Percentiles rank a stretch among this genome's conserved stretches.
Conservation (phyloP, 1,284 basidiomycete species). For the Trichosporon inkin region DNA sequence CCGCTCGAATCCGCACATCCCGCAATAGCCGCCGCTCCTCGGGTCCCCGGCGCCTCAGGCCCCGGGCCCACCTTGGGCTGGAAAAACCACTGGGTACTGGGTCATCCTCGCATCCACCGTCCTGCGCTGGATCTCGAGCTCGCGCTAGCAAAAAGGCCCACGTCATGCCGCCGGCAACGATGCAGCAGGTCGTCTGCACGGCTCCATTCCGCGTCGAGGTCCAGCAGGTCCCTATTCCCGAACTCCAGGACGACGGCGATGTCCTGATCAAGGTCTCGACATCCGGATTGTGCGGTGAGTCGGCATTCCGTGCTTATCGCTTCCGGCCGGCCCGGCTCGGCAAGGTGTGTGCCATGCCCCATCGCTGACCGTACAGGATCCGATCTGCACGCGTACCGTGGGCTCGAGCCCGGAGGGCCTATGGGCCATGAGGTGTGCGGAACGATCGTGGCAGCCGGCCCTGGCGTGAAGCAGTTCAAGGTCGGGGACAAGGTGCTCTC, state of each 20-base stretch:
- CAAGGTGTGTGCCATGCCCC: too few relatives aligned
- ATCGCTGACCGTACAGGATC: conserved; percentile 57
- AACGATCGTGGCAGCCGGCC: conserved; percentile 67
- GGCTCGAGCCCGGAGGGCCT: conserved; percentile 50
- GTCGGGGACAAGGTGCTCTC: conserved; percentile 79
- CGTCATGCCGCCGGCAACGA: background rate
- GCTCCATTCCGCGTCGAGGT: conserved; percentile 31
- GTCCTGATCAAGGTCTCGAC: conserved; percentile 41
- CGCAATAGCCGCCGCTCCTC: too few relatives aligned
- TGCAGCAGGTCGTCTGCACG: conserved; percentile 31
- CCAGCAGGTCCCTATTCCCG: conserved; percentile 34
- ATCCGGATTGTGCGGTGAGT: conserved; percentile 43
- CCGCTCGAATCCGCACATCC: too few relatives aligned
- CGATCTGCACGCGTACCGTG: conserved; percentile 75
- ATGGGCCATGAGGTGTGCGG: conserved; percentile 80
- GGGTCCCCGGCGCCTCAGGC: too few relatives aligned
- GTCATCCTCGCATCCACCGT: too few relatives aligned
- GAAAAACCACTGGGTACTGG: too few relatives aligned
- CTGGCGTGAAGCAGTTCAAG: conserved; percentile 62
- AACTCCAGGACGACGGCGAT: conserved; percentile 31
- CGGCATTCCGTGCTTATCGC: background rate
- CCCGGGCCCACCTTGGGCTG: too few relatives aligned
- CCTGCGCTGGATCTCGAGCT: too few relatives aligned
- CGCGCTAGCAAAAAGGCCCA: too few relatives aligned
- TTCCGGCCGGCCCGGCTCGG: background rate